Evolutionary conservation across 2,329 filamentous ascomycete genomes (phyloP), one percentile per base, ranked within the genome.

Genomic region (Rugonectria rugulosa): DNA sequence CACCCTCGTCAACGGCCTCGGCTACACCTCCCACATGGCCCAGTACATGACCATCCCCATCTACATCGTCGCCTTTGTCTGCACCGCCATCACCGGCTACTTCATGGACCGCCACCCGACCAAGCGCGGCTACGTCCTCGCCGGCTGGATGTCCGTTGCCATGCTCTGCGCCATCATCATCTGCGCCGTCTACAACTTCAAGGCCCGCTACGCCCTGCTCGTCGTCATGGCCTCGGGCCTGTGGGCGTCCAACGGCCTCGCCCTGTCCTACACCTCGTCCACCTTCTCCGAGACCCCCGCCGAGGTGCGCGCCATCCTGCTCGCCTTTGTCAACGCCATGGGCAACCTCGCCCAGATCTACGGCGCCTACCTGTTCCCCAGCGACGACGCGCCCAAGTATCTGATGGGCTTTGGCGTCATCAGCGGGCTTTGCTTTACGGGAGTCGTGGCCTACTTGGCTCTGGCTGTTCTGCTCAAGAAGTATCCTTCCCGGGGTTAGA

Each of bases 161-260:
- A 55, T 58, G 55, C 31, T 62, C 4, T 56, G 47, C 3, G 45
- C 75, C 23, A 69, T 79, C 23, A 66, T 75, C 24, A 75, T 73
- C 15, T 79, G 77, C 55, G 79, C 81, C 6, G 73, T 83, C 10
- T 82, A 82, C 64, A 69, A 79, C 64, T 80, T 78, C 68, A 82
- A 72, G 1, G 80, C 79, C 1, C 73, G 81, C 2, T 85, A 85
- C 57, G 79, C 74, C 0, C 72, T 84, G 1, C 73, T 85, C 0
- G 79, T 84, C 3, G 70, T 84, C 49, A 83, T 84, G 80, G 81
- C 81, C 1, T 77, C 80, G 0, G 81, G 79, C 0, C 61, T 1
- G 44, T 59, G 14, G 29, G 23, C 1, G 11, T 59, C 59, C 0
- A 62, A 49, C 27, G 60, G 60, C 14, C 32, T 41, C 0, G 51